Evolutionary conservation across 208 protist genomes (phyloP), one percentile per base, ranked within the genome.

Genomic region (Borovskyia barvae): DNA sequence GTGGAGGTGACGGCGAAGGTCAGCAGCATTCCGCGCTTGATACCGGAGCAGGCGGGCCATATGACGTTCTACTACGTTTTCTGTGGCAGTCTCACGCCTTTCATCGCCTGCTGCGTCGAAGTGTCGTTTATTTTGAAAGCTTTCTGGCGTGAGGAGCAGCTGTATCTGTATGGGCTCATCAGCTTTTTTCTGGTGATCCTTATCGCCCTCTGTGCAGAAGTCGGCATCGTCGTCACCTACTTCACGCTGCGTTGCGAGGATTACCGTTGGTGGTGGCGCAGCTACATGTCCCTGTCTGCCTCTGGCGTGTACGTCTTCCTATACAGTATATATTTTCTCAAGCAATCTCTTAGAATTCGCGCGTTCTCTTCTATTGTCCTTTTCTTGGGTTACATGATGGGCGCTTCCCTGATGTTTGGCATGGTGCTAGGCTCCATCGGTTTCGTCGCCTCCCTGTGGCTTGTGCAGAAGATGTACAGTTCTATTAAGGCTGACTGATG

Each of bases 241-340:
- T 89, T 97, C 66, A 92, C 97, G 49, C 83, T 99, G 1, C 95
- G 80, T 66, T 62, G 70, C 33, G 95, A 97, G 66, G 88, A 99
- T 75, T 98, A 99, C 77, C 79, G 92, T 51, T 99, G 98, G 98
- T 99, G 98, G 98, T 99, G 98, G 97, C 79, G 85, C 43, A 91
- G 91, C 30, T 98, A 97, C 72, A 55, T 85, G 25, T 82, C 85
- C 2, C 62, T 85, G 4, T 94, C 83, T 33, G 61, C 66, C 0
- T 74, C 73, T 2, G 91, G 90, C 17, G 25, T 97, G 2, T 98
- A 97, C 67, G 49, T 98, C 12, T 98, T 98, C 52, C 26, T 95
- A 2, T 99, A 98, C 76, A 85, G 82, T 40, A 36, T 97, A 47
- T 87, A 90, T 36, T 98, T 97, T 71, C 88, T 96, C n/a, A 65